phyloP scores from a whole-genome alignment of 768 basidiomycete genomes.

The Crepidotus variabilis region DNA sequence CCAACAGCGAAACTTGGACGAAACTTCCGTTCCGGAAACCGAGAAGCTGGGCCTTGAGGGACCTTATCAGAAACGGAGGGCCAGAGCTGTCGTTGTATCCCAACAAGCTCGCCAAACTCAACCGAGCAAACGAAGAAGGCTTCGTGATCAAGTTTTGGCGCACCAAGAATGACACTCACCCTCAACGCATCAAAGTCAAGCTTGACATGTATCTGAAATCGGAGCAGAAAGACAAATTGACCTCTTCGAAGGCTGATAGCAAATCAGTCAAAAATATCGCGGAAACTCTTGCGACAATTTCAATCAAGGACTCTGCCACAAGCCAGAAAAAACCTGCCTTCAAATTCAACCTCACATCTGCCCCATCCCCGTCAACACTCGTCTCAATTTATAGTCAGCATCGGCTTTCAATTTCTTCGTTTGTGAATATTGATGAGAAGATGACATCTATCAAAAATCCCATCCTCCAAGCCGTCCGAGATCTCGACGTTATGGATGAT shows the following conservation, averaged over 20 bases:
- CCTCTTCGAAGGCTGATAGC: neutral
- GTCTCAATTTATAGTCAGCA: slow-evolving; percentile 2
- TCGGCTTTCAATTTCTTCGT: slow-evolving; percentile 3
- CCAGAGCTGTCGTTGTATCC: slow-evolving; percentile 2
- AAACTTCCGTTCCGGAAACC: slow-evolving; percentile 18
- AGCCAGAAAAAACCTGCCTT: neutral
- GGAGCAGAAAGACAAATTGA: neutral
- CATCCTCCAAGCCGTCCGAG: slow-evolving; percentile 1
- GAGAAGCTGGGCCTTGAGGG: neutral
- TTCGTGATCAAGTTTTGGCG: slow-evolving; percentile 22
- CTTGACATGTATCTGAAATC: slow-evolving; percentile 19
- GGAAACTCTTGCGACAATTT: neutral
- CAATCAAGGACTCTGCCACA: neutral
- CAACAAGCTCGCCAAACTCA: slow-evolving; percentile 14
- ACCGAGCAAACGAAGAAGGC: slow-evolving; percentile 20
- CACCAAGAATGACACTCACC: slow-evolving; percentile 15
- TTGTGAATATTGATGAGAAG: slow-evolving; percentile 1
- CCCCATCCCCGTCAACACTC: neutral
- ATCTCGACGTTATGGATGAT: slow-evolving; percentile 16
- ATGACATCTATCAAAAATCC: slow-evolving; percentile 8
- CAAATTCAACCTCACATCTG: neutral
- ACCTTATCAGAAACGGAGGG: neutral
- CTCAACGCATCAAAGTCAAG: slow-evolving; percentile 22
- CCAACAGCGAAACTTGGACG: slow-evolving; percentile 12
- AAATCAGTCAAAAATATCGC: neutral